Base-by-base conservation (phyloP, 1,284 basidiomycete species). In the Crucibulum cyathiforme region DNA sequence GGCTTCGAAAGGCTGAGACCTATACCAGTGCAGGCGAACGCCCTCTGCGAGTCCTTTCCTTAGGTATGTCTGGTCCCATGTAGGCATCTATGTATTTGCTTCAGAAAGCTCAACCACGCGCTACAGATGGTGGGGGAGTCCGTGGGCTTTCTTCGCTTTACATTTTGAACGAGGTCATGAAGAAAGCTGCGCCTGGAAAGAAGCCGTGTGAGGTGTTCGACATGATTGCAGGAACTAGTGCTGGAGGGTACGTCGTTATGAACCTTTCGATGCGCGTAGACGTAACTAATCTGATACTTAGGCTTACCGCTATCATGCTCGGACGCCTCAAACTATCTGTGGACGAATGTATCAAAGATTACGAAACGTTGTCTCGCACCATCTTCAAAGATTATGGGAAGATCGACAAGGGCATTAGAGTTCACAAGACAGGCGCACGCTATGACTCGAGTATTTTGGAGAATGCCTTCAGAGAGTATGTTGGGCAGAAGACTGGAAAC, bases 271-370 rank as follows among this genome's bases (percentile, higher is more conserved):
- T 37, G 10, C 31, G 3, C 2, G 3, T 24, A 24, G 24, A 24
- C 24, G 24, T 24, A 24, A 15, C 36, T 48, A 45, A 34, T 37
- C n/a, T 57, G 19, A 54, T 39, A 17, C 37, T 8, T 43, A 74
- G 74, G 8, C 56, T 78, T n/a, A 77, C 77, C 35, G 75, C 75
- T 3, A 66, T 79, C 17, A 76, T 78, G 74, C 69, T 78, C 12
- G 76, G 75, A 17, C 67, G 77, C 7, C 67, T 79, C 10, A 63
- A 67, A 12, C 73, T 79, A 72, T 54, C 76, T 0, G 63, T 77
- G 15, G 63, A 71, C 3, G 65, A 78, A 41, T 74, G 72, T 54
- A 72, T 73, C 19, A 31, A 63, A 3, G 61, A 61, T 12, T 78
- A 76, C 52, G 57, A 66, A 3, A 56, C 58, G 13, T 56, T 77